Base-by-base conservation (phyloP, 805 yeast species). In the Kuraishia capsulata region DNA sequence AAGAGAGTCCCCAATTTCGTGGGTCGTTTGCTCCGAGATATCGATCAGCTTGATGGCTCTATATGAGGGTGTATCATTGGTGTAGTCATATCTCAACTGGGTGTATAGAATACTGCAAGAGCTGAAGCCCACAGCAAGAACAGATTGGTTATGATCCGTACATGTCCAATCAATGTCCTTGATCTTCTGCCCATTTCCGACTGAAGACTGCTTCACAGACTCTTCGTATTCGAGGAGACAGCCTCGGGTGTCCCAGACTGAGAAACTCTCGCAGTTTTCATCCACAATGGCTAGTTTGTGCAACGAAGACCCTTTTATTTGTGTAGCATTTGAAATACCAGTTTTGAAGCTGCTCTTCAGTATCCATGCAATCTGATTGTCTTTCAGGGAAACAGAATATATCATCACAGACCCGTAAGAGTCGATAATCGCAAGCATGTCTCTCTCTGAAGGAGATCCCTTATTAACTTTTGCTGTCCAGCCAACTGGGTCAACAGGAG, bases 81-180 rank as follows among this genome's bases (percentile, higher is more conserved):
- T 87, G 53, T 89, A 90, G 52, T 89, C 97, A 54, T 82, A 87
- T 40, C 97, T 69, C 43, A 86, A 61, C 56, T 88, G 95, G 1
- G 95, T 78, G 53, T 81, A 88, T 13, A 88, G 59, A 2, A 80
- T 52, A 1, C 84, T 83, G 42, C 67, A 64, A 8, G 73, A 62
- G 5, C 66, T 62, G 48, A 86, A 89, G 0, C 96, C 96, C 29
- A 88, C 78, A 0, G 95, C 81, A 23, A 89, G 62, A 4, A 89
- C 74, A 31, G 88, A 81, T 51, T 79, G 85, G 26, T 76, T 73
- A 41, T 63, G 69, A 10, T 65, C 66, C 2, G 81, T 77, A 38
- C 81, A 72, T 0, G 95, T 83, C 97, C 97, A 89, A 58, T 89
- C 97, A 20, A 89, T 64, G 54, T 88, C 96, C 19, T 67, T 57